Evolutionary conservation across 2,329 filamentous ascomycete species (phyloP).

Genomic region (Leptographium lundbergii): DNA sequence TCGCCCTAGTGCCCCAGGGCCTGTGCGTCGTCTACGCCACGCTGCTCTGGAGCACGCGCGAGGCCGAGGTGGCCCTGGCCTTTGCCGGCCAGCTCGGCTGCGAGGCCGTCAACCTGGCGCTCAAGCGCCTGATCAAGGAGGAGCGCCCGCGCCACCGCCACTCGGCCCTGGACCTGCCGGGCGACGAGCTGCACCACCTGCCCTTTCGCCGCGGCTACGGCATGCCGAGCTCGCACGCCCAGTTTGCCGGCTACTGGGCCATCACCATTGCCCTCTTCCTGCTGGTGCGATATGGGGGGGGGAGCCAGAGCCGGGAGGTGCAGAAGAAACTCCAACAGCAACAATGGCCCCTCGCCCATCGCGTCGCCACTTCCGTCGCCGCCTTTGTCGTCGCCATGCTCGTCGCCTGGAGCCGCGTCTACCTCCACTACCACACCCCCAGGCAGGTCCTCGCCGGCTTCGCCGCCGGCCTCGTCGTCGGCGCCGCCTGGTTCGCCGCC

Average conservation of each 20-base stretch:
- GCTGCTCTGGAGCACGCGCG: slow-evolving; percentile 80
- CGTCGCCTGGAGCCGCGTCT: slow-evolving; percentile 75
- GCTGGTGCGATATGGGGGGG: slow-evolving; percentile 60
- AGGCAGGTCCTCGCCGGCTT: slow-evolving; percentile 77
- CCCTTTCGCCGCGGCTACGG: slow-evolving; percentile 55
- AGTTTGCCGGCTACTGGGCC: slow-evolving; percentile 89
- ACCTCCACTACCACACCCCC: slow-evolving; percentile 84
- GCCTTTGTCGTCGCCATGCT: slow-evolving; percentile 48
- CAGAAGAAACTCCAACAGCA: too few relatives aligned
- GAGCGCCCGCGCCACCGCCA: slow-evolving; percentile 73
- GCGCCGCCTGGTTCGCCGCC: slow-evolving; percentile 63
- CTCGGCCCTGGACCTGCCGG: slow-evolving; percentile 38
- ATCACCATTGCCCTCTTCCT: slow-evolving; percentile 76
- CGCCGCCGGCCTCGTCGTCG: slow-evolving; percentile 56
- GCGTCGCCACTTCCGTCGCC: slow-evolving; percentile 39
- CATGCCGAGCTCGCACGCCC: slow-evolving; percentile 90
- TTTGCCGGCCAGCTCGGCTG: slow-evolving; percentile 85
- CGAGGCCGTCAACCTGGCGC: slow-evolving; percentile 76
- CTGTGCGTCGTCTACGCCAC: slow-evolving; percentile 84
- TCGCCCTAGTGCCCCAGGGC: slow-evolving; percentile 85
- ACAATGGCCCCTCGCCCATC: slow-evolving; percentile 49
- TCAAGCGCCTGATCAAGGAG: slow-evolving; percentile 88
- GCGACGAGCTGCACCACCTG: background rate
- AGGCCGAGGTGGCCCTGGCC: slow-evolving; percentile 79
- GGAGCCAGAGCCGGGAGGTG: background rate